phyloP scores from a whole-genome alignment of 768 basidiomycete species.

The Rhodotorula diobovata region DNA sequence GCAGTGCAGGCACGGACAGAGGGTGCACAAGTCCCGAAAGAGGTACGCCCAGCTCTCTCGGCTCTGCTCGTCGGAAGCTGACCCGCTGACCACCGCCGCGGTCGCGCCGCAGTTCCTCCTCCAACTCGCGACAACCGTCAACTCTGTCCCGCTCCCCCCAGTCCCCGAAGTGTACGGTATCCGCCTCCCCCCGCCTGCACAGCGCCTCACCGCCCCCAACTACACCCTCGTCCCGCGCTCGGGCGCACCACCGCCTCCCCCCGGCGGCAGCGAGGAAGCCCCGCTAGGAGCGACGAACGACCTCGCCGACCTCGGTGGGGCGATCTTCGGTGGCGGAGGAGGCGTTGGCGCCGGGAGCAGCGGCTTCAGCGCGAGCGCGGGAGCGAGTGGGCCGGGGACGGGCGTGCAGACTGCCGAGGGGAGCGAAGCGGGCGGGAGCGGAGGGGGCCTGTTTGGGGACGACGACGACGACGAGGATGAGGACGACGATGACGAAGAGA shows the following conservation, averaged over 20 bases:
- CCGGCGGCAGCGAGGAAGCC: slow-evolving; percentile 1
- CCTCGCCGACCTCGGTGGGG: background rate
- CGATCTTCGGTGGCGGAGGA: too few relatives aligned
- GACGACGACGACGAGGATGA: slow-evolving; percentile 44
- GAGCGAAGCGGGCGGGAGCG: slow-evolving; percentile 39
- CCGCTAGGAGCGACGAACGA: background rate
- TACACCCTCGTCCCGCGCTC: slow-evolving; percentile 48
- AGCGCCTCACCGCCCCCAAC: slow-evolving; percentile 49
- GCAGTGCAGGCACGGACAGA: slow-evolving; percentile 50
- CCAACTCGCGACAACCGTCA: slow-evolving; percentile 48
- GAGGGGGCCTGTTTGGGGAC: slow-evolving; percentile 44
- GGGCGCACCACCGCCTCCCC: background rate
- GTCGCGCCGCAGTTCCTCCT: slow-evolving; percentile 48
- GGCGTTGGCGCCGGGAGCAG: slow-evolving; percentile 15
- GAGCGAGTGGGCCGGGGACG: background rate
- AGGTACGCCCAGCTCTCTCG: slow-evolving; percentile 44
- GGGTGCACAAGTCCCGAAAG: slow-evolving; percentile 49
- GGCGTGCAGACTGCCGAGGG: slow-evolving; percentile 17
- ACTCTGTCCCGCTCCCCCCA: slow-evolving; percentile 49
- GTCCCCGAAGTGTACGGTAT: slow-evolving; percentile 51
- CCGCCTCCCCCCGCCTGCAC: slow-evolving; percentile 48
- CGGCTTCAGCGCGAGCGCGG: slow-evolving; percentile 21
- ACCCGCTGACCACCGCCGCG: background rate
- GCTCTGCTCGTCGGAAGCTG: too few relatives aligned
- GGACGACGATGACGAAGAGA: slow-evolving; percentile 34